Base-by-base conservation (phyloP, 2,329 filamentous ascomycete species). In the Aspergillus chevalieri region DNA sequence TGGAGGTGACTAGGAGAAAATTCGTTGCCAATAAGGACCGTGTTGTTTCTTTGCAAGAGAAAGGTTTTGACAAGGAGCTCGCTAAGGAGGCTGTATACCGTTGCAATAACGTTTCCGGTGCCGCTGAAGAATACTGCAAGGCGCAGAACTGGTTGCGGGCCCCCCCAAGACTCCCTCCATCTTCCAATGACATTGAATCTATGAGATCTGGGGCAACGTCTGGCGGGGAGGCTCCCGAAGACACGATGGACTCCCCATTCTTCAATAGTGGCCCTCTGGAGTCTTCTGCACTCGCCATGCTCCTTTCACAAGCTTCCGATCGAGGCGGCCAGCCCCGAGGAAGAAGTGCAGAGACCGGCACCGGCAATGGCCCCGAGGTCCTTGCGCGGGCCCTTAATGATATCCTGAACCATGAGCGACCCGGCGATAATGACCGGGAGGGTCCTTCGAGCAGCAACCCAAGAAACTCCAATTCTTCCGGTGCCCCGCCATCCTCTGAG, bases 1-100 rank as follows among this genome's bases (percentile, higher is more conserved):
- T 69, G 28, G 71, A 76, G 36, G 67, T 73, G 4, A 62, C 71
- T 33, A 72, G 72, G 46, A 80, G 75, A 53, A 71, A 72, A 15
- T 84, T 83, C 65, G 73, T 74, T 41, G 66, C 80, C 22, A 76
- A 74, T 50, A 61, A 60, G 10, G 77, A 80, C 0, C 73, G 72
- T 24, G 61, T 82, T 15, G 69, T 65, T 19, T 53, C 61, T 8
- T 57, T 75, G 12, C 62, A 69, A 24, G 74, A 76, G 7, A 73
- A 74, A 48, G 77, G 76, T 1, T 81, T 74, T 51, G 75, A 83
- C 17, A 73, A 79, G 41, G 80, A 82, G 10, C 74, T 96, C 47
- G 85, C 80, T 6, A 78, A 80, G 28, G 92, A 97, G 68, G 90
- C 88, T 26, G 73, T 93, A 0, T 96, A 89, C 66, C 83, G 92